Conservation (phyloP, 495 filamentous ascomycete species). For the Penicillium psychrofluorescens region DNA sequence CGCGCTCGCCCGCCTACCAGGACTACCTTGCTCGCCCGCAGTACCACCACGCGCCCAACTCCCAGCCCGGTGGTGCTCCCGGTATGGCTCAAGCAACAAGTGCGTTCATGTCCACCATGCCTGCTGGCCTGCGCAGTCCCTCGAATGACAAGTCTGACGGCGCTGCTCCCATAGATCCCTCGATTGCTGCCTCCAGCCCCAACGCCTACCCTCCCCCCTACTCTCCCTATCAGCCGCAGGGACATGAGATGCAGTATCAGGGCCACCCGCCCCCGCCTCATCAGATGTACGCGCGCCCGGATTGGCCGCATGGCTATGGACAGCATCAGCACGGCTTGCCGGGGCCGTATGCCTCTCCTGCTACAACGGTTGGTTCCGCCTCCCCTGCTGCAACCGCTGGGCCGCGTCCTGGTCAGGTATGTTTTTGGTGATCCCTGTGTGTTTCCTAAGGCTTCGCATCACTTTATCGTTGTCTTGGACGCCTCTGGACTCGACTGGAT, state of each 20-base stretch:
- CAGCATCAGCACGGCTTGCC: conserved; percentile 57
- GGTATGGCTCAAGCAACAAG: conserved; percentile 97
- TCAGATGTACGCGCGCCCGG: conserved; percentile 70
- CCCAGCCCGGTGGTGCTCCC: conserved; percentile 67
- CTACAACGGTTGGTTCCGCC: conserved; percentile 51
- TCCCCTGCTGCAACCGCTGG: conserved; percentile 53
- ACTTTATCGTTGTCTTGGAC: conserved; percentile 28
- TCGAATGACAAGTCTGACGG: conserved; percentile 83
- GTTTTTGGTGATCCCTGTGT: conserved; percentile 42
- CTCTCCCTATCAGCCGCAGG: conserved; percentile 76
- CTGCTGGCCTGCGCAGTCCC: conserved; percentile 55
- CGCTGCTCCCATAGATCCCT: conserved; percentile 98
- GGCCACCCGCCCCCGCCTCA: conserved; percentile 50
- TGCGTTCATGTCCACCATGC: conserved; percentile 74
- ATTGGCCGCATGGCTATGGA: conserved; percentile 73
- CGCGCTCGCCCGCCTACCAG: conserved; percentile 71
- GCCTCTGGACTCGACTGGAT: conserved; percentile 12
- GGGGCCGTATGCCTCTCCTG: conserved; percentile 53
- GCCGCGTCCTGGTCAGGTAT: conserved; percentile 66
- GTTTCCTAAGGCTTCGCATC: conserved; percentile 23
- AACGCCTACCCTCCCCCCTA: conserved; percentile 72
- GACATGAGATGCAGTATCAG: conserved; percentile 73
- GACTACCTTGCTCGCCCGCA: conserved; percentile 63
- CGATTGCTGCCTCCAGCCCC: conserved; percentile 86
- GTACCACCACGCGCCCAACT: conserved; percentile 69